Percentiles rank a stretch among this genome's conserved stretches.
These are phyloP conservation scores for Alternaria brassicicola DNA, from an alignment of 2,329 filamentous ascomycete genomes.

Conservation along the genomic window DNA sequence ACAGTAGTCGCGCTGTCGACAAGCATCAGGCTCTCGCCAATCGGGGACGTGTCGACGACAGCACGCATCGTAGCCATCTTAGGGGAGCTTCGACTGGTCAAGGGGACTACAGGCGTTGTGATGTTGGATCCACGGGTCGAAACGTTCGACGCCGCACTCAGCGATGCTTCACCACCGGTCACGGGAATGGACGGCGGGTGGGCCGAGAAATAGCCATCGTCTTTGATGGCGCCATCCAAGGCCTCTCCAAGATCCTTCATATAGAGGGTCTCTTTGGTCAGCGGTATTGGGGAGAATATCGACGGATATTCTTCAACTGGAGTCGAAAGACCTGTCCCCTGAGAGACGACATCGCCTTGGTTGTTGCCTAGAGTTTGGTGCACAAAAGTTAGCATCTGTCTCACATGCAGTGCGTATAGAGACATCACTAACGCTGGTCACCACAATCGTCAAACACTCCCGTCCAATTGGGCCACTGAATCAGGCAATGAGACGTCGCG, in stretches of 20 bases:
- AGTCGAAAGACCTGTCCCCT: slow-evolving; percentile 18
- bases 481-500: slow-evolving; percentile 24
- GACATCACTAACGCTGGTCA: slow-evolving; percentile 13
- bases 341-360: slow-evolving; percentile 19
- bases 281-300: slow-evolving; percentile 1
- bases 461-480: slow-evolving; percentile 35
- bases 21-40: slow-evolving; percentile 85
- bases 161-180: background rate
- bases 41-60: slow-evolving; percentile 92
- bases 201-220: background rate
- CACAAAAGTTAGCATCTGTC: background rate
- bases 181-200: background rate
- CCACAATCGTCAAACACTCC: slow-evolving; percentile 33
- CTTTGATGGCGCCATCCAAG: background rate
- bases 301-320: slow-evolving; percentile 4
- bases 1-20: slow-evolving; percentile 70
- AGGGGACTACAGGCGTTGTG: slow-evolving; percentile 4
- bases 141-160: slow-evolving; percentile 10
- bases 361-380: slow-evolving; percentile 1
- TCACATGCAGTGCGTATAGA: background rate
- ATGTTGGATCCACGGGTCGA: slow-evolving; percentile 21
- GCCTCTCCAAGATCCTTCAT: slow-evolving; percentile 13
- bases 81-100: slow-evolving; percentile 43
- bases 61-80: slow-evolving; percentile 50
- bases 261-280: slow-evolving; percentile 11